A percentile compares a stretch with the other conserved stretches of the same genome.
These are phyloP conservation scores for Biscogniauxia sp. DNA, from an alignment of 2,329 filamentous ascomycete genomes.

Conservation along the genomic window DNA sequence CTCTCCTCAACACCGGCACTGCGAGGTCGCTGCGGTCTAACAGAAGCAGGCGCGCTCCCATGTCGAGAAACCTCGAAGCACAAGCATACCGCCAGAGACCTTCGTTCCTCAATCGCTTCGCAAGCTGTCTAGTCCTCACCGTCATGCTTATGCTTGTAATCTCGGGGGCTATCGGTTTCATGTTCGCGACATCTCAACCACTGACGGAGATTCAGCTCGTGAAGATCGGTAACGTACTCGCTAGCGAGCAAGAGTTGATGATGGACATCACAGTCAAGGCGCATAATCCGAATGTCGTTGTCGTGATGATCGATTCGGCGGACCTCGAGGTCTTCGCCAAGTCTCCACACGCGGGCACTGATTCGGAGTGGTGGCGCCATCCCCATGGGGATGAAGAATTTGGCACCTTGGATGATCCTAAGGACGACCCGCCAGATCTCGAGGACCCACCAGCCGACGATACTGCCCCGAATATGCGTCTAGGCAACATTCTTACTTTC, in stretches of 20 bases:
- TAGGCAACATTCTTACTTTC: slow-evolving; percentile 85
- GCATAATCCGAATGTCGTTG: slow-evolving; percentile 88
- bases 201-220: slow-evolving; percentile 75
- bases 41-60: slow-evolving; percentile 53
- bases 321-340: slow-evolving; percentile 94
- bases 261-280: slow-evolving; percentile 86
- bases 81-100: slow-evolving; percentile 63
- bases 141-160: slow-evolving; percentile 78
- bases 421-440: slow-evolving; percentile 40
- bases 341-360: slow-evolving; percentile 79
- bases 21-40: slow-evolving; percentile 58
- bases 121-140: slow-evolving; percentile 82
- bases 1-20: slow-evolving; percentile 60
- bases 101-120: slow-evolving; percentile 68
- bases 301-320: slow-evolving; percentile 80
- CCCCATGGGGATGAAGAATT: slow-evolving; percentile 33
- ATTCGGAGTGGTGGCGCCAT: slow-evolving; percentile 58
- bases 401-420: slow-evolving; percentile 36
- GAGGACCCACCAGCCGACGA: slow-evolving; percentile 62
- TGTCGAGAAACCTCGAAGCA: slow-evolving; percentile 69
- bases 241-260: slow-evolving; percentile 93
- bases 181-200: slow-evolving; percentile 88
- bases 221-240: slow-evolving; percentile 84
- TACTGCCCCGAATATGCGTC: slow-evolving; percentile 76
- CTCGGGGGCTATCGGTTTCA: slow-evolving; percentile 81